Evolutionary conservation across 441 rosid species (phyloP).

Genomic region (Manihot esculenta): DNA sequence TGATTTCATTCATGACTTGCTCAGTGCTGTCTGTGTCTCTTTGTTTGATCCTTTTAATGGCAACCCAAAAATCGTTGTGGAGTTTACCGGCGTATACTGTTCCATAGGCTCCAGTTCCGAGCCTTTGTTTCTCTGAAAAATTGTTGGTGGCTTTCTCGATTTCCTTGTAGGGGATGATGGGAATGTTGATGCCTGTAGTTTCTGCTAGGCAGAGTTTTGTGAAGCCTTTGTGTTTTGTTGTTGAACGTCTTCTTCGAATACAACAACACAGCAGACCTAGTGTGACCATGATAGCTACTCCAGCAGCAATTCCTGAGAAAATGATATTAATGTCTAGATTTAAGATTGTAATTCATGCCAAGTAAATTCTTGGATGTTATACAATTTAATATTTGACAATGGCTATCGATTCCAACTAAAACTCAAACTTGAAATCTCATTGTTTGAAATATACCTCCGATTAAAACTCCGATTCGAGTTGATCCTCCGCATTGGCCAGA

Average conservation of each 20-base stretch:
- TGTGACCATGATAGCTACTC: constrained; percentile 41
- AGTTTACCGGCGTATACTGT: constrained; percentile 86
- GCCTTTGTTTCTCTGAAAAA: constrained; percentile 73
- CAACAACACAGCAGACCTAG: constrained; percentile 40
- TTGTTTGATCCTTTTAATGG: constrained; percentile 72
- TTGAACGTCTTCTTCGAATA: constrained; percentile 35
- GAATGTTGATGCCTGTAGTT: constrained; percentile 59
- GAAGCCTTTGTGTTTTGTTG: constrained; percentile 33
- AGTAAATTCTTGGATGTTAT: not conserved
- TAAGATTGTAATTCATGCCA: constrained; percentile 11
- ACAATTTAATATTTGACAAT: no score
- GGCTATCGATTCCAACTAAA: no score
- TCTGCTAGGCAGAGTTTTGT: constrained; percentile 46
- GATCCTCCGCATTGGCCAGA: constrained; percentile 58
- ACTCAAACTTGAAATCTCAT: no score
- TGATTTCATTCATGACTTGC: constrained; percentile 83
- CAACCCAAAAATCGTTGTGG: constrained; percentile 62
- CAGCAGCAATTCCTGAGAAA: constrained; percentile 45
- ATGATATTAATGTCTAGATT: not conserved
- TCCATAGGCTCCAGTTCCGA: constrained; percentile 91
- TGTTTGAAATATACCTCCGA: constrained; percentile 88
- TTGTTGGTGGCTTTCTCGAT: constrained; percentile 67
- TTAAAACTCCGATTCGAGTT: constrained; percentile 32
- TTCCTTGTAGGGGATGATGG: constrained; percentile 68
- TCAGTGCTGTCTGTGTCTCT: constrained; percentile 60